phyloP scores from a whole-genome alignment of 2,329 filamentous ascomycete species.

The Didymella pomorum region DNA sequence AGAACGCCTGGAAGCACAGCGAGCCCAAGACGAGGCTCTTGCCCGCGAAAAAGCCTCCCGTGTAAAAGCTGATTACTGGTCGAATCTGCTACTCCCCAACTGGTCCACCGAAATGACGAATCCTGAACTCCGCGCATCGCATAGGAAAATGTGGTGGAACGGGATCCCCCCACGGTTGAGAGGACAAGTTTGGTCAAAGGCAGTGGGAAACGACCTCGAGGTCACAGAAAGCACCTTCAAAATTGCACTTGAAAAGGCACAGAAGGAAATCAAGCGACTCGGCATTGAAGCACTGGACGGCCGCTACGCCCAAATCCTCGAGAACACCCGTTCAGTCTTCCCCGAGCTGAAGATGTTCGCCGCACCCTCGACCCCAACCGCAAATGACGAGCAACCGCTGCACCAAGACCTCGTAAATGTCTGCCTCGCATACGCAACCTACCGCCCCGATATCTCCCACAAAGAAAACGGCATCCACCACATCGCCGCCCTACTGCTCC shows the following conservation, averaged over 20 bases:
- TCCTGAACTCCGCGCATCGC: constrained; percentile 37
- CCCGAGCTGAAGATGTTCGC: constrained; percentile 77
- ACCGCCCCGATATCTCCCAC: constrained; percentile 82
- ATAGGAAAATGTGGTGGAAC: constrained; percentile 81
- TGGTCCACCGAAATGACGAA: constrained; percentile 73
- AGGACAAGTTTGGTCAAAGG: constrained; percentile 72
- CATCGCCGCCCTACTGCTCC: constrained; percentile 74
- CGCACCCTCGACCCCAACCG: constrained; percentile 37
- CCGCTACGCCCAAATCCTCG: constrained; percentile 39
- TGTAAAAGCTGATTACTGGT: constrained; percentile 70
- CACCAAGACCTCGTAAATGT: constrained; percentile 75
- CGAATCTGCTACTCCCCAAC: constrained; percentile 76
- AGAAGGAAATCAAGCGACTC: constrained; percentile 64
- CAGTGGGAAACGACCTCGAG: constrained; percentile 76
- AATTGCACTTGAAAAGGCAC: constrained; percentile 73
- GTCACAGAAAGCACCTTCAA: constrained; percentile 72
- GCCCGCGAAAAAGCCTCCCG: constrained; percentile 61
- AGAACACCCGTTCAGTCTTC: constrained; percentile 73
- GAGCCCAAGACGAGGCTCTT: constrained; percentile 59
- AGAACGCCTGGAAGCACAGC: constrained; percentile 46
- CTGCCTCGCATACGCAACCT: constrained; percentile 80
- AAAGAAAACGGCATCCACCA: constrained; percentile 69
- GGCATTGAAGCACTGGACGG: constrained; percentile 52
- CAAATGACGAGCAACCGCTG: constrained; percentile 65
- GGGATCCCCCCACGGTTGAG: constrained; percentile 76